Evolutionary conservation across 257 asterid genomes (phyloP).

Genomic region (Petunia secreta): DNA sequence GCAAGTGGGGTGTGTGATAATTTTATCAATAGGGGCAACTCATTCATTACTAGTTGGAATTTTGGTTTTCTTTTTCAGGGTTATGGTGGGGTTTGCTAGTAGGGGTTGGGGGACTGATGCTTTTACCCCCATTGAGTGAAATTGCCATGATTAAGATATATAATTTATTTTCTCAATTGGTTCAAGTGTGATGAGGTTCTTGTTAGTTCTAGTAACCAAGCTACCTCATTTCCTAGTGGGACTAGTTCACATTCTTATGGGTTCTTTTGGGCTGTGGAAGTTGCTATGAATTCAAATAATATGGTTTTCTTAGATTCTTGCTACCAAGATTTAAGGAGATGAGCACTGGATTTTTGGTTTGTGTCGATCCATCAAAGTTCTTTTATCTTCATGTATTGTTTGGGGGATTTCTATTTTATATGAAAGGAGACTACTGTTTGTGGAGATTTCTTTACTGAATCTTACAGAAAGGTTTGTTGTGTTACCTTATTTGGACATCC

Average conservation of each 20-base stretch:
- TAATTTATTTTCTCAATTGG: background rate
- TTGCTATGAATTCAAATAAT: background rate
- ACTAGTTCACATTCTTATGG: background rate
- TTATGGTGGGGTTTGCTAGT: background rate
- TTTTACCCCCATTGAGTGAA: background rate
- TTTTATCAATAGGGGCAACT: background rate
- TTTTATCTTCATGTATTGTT: background rate
- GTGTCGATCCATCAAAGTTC: background rate
- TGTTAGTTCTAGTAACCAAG: background rate
- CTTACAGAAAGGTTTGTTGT: background rate
- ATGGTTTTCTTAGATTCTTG: background rate
- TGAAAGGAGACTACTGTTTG: background rate
- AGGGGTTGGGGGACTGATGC: background rate
- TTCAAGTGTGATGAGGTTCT: slow-evolving; percentile 8
- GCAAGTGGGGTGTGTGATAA: background rate
- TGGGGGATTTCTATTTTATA: background rate
- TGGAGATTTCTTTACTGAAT: background rate
- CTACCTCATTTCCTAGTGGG: background rate
- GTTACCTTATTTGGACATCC: background rate
- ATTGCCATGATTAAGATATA: background rate
- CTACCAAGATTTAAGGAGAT: background rate
- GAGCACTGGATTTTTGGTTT: background rate
- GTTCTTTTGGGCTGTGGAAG: background rate
- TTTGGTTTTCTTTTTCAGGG: background rate
- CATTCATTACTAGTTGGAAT: background rate